A percentile compares a stretch with the other conserved stretches of the same genome.
These are phyloP conservation scores for Trapa bicornis DNA, from an alignment of 345 rosid species.

Conservation along the genomic window DNA sequence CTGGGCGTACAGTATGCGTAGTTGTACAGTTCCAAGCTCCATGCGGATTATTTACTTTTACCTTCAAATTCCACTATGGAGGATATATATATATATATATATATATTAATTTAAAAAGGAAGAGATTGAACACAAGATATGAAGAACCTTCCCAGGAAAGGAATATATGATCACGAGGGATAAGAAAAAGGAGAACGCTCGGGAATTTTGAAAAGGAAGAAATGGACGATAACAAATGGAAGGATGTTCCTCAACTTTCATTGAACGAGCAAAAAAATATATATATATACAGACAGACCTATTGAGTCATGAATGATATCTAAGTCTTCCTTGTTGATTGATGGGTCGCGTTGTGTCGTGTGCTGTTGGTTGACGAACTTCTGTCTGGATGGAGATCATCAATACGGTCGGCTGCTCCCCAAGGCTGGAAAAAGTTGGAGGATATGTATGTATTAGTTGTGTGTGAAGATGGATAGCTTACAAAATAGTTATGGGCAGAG, in stretches of 20 bases:
- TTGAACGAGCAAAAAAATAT: background rate
- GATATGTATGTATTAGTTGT: conserved; percentile 20
- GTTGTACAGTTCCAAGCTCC: too few species aligned
- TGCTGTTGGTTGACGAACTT: background rate
- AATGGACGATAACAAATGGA: background rate
- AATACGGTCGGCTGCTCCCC: conserved; percentile 60
- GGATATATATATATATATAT: too few species aligned
- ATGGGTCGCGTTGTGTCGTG: background rate
- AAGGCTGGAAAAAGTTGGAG: conserved; percentile 43
- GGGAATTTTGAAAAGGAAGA: background rate
- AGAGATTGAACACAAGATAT: background rate
- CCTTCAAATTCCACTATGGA: background rate
- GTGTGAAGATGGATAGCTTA: too few species aligned
- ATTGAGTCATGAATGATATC: too few species aligned
- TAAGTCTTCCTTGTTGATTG: background rate
- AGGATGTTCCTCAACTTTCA: background rate
- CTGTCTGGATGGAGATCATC: background rate
- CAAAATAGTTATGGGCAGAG: too few species aligned
- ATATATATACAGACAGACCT: too few species aligned
- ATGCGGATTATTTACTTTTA: too few species aligned
- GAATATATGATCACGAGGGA: background rate
- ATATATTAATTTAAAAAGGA: background rate
- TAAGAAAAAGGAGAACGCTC: background rate
- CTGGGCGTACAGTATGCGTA: background rate
- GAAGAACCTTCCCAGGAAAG: background rate